Evolutionary conservation across 495 filamentous ascomycete genomes (phyloP).

Genomic region (Trichoderma gamsii): DNA sequence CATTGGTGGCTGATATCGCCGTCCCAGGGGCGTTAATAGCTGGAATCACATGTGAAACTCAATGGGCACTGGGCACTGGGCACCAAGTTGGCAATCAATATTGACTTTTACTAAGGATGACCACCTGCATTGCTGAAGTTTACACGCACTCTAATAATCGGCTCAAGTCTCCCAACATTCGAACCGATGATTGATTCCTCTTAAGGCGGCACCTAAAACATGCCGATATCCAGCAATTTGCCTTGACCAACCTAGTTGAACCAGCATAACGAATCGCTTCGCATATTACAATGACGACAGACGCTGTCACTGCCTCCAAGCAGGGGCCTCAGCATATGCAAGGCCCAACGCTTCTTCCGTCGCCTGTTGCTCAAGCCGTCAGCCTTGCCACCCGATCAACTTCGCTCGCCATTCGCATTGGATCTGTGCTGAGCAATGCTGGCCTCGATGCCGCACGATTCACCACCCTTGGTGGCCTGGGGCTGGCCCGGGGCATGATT

Average conservation of each 20-base stretch:
- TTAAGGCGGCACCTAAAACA: neutral
- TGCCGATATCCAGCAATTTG: neutral
- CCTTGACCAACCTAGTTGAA: neutral
- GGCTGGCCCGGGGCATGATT: conserved; percentile 59
- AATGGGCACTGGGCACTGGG: neutral
- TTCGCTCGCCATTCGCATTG: conserved; percentile 63
- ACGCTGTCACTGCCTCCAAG: conserved; percentile 18
- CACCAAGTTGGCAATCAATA: neutral
- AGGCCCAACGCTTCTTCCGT: conserved; percentile 59
- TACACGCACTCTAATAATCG: neutral
- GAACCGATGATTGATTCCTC: neutral
- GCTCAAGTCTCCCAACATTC: neutral
- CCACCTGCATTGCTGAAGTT: neutral
- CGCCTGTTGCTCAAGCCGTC: conserved; percentile 60
- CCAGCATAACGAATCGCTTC: neutral
- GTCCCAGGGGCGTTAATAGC: neutral
- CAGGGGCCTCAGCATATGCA: conserved; percentile 20
- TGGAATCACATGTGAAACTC: conserved; percentile 12
- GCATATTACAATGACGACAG: neutral
- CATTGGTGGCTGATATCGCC: conserved; percentile 8
- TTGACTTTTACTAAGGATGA: neutral
- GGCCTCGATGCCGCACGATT: conserved; percentile 59
- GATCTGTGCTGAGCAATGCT: conserved; percentile 57
- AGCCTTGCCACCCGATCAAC: conserved; percentile 64
- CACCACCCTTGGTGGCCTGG: conserved; percentile 64